A percentile compares a stretch with the other conserved stretches of the same genome.
Conservation (phyloP, 1,139 yeast genomes). For the Meyerozyma carpophila region DNA sequence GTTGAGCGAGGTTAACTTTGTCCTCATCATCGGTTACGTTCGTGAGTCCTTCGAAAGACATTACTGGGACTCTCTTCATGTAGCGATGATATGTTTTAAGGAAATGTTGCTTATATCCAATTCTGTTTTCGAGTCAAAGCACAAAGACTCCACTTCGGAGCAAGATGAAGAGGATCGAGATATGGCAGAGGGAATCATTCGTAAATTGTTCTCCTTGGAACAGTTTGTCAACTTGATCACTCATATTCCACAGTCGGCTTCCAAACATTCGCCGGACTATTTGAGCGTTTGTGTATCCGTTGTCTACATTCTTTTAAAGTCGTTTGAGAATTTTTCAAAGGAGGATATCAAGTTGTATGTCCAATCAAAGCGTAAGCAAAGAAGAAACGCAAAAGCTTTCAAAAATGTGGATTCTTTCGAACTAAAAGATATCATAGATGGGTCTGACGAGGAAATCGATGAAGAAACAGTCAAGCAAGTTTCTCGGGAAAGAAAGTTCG, state of each 20-base stretch:
- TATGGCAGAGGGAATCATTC: slow-evolving; percentile 42
- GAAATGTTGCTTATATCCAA: slow-evolving; percentile 57
- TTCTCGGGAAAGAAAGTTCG: slow-evolving; percentile 46
- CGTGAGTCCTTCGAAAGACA: slow-evolving; percentile 46
- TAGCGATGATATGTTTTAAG: slow-evolving; percentile 64
- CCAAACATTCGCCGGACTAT: slow-evolving; percentile 60
- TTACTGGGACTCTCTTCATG: slow-evolving; percentile 59
- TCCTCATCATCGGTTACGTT: slow-evolving; percentile 53
- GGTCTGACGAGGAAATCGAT: slow-evolving; percentile 11
- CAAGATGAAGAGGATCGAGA: slow-evolving; percentile 46
- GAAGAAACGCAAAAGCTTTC: slow-evolving; percentile 17
- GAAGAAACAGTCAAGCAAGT: slow-evolving; percentile 35
- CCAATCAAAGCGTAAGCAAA: slow-evolving; percentile 37
- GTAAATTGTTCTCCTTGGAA: slow-evolving; percentile 57
- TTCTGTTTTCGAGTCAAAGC: slow-evolving; percentile 33
- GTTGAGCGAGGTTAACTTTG: slow-evolving; percentile 60
- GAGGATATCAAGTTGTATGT: slow-evolving; percentile 57
- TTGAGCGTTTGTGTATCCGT: slow-evolving; percentile 61
- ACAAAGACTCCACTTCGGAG: slow-evolving; percentile 39
- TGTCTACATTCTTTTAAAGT: slow-evolving; percentile 60
- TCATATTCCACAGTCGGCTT: slow-evolving; percentile 59
- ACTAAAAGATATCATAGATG: slow-evolving; percentile 6
- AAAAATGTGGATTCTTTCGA: slow-evolving; percentile 19
- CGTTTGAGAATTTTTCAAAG: slow-evolving; percentile 61
- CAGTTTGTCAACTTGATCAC: slow-evolving; percentile 57